These are phyloP conservation scores for Candida ulmi DNA, from an alignment of 805 yeast species.

Conservation along the genomic window DNA sequence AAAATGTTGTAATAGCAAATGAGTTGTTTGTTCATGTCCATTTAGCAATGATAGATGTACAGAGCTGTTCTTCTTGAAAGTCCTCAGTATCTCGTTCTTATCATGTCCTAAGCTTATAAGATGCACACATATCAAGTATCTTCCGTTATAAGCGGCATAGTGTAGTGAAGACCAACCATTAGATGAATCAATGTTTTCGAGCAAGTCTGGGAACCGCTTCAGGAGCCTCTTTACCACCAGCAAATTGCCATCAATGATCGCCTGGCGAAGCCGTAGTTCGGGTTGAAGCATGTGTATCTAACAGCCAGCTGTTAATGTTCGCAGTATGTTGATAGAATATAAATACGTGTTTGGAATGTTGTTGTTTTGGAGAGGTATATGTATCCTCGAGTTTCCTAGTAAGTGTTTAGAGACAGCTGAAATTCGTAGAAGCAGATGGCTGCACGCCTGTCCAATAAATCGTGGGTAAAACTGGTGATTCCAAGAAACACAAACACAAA, in stretches of 20 bases:
- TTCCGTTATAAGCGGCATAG: conserved; percentile 72
- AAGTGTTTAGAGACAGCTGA: no score
- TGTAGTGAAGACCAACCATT: conserved; percentile 85
- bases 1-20: conserved; percentile 62
- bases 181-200: conserved; percentile 60
- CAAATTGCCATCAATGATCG: conserved; percentile 57
- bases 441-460: no score
- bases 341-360: no score
- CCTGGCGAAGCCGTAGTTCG: conserved; percentile 57
- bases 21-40: conserved; percentile 69
- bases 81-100: conserved; percentile 40
- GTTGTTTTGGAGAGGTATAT: no score
- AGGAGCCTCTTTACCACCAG: conserved; percentile 60
- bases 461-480: no score
- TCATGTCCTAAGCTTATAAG: conserved; percentile 55
- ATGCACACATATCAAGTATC: conserved; percentile 59
- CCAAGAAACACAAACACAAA: no score
- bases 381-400: no score
- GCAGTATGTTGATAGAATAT: no score
- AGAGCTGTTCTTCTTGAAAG: conserved; percentile 56
- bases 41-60: conserved; percentile 63
- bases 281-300: conserved; percentile 49
- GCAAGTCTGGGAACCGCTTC: conserved; percentile 60
- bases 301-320: not conserved
- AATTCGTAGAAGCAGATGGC: no score